phyloP scores from a whole-genome alignment of 306 rosid species.

The Vigna trinervia region DNA sequence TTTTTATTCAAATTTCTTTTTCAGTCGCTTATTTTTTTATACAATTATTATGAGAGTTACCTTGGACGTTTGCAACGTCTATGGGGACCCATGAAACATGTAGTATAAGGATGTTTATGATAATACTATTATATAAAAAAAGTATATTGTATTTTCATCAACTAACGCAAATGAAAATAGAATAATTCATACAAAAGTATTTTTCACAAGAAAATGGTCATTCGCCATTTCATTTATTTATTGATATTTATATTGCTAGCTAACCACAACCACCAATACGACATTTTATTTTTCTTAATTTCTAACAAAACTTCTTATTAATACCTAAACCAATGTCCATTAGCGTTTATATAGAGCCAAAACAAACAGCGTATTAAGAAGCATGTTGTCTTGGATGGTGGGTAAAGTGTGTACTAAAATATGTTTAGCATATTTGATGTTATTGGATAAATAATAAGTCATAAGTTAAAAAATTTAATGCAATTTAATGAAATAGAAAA shows the following conservation, averaged over 20 bases:
- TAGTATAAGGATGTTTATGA: slow-evolving; percentile 2
- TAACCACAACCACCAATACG: not conserved
- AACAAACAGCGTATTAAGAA: not conserved
- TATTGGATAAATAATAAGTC: not conserved
- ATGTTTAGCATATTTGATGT: too few relatives aligned
- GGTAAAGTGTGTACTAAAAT: not conserved
- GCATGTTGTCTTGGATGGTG: not conserved
- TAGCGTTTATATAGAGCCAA: slow-evolving; percentile 1
- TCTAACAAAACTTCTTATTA: not conserved
- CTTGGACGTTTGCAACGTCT: not conserved
- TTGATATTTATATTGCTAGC: not conserved
- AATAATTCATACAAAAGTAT: slow-evolving; percentile 17
- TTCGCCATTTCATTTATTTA: not conserved
- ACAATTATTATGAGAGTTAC: not conserved
- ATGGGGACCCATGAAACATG: not conserved
- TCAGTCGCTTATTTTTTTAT: not conserved
- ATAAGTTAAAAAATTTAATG: not conserved
- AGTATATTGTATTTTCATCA: not conserved
- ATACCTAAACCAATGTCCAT: slow-evolving; percentile 9
- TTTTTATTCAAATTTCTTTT: not conserved
- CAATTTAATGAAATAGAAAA: not conserved
- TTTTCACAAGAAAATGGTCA: not conserved
- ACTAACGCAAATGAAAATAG: not conserved
- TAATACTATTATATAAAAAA: not conserved
- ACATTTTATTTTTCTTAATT: not conserved